Evolutionary conservation across 2,329 filamentous ascomycete genomes (phyloP), one percentile per base, ranked within the genome.

Genomic region (Alternaria sp.): DNA sequence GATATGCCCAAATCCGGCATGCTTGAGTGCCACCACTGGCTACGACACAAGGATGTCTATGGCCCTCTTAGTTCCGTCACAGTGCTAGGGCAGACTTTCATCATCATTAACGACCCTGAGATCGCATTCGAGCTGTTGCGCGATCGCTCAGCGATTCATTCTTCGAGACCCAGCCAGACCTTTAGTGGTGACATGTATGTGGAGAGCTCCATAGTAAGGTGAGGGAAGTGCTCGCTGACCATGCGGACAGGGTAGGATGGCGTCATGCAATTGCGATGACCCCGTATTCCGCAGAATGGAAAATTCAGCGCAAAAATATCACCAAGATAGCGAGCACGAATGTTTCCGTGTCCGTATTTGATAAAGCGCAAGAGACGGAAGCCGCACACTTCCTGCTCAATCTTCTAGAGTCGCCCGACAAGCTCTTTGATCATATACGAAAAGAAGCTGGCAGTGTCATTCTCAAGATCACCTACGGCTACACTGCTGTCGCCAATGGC

Each of bases 1-100:
- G 84, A 87, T 63, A 73, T 87, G 11, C 85, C 85, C 2, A 69
- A 77, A 0, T 45, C 70, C 5, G 78, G 74, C 1, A 59, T 62
- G 10, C 77, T 72, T 7, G 81, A 83, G 51, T 82, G 73, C 66
- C 60, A 77, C 9, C 81, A 84, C 51, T 84, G 81, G 82, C 59
- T 81, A 0, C 74, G 81, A 36, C 77, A 82, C 62, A 83, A 83
- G 65, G 74, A 81, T 13, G 55, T 72, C 5, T 74, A 75, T 50
- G 72, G 70, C 15, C 71, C 69, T 0, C 65, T 73, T 26, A 73
- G 67, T 56, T 74, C 71, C 10, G 53, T 73, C 26, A 74, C 65
- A 7, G 65, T 73, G 12, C 45, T 76, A 25, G 73, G 73, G 1
- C 68, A 71, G 17, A 70, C 73, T 3, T 63, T 76, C 3, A 47